Conservation (phyloP, 805 yeast species). For the Candida nitratophila region DNA sequence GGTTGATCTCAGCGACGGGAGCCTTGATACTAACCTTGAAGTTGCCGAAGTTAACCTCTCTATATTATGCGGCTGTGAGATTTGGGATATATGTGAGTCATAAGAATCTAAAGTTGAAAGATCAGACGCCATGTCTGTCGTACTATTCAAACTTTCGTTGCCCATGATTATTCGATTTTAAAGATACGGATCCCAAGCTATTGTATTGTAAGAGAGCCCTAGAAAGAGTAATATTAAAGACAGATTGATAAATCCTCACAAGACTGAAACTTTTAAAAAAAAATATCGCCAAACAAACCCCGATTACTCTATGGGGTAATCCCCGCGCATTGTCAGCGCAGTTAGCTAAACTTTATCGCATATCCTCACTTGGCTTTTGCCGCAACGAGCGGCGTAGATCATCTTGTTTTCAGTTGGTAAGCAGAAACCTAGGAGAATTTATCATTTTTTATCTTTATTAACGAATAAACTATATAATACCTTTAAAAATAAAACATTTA, state of each 20-base stretch:
- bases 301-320: neutral
- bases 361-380: too few relatives aligned
- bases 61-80: neutral
- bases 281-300: neutral
- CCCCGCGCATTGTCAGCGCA: neutral
- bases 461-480: too few relatives aligned
- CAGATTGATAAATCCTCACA: too few relatives aligned
- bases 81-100: neutral
- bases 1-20: neutral
- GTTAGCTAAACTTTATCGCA: neutral
- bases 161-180: too few relatives aligned
- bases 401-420: too few relatives aligned
- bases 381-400: too few relatives aligned
- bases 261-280: neutral
- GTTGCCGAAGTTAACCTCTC: constrained; percentile 4
- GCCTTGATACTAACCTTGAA: constrained; percentile 5
- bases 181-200: too few relatives aligned
- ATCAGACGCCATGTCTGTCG: neutral
- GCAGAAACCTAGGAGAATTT: too few relatives aligned
- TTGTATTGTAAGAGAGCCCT: too few relatives aligned
- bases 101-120: neutral
- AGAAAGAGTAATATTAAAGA: too few relatives aligned
- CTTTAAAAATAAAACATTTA: too few relatives aligned
- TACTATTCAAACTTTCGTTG: neutral
- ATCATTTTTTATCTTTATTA: too few relatives aligned